Base-by-base conservation (phyloP, 495 filamentous ascomycete species). In the Haplographium delicatum region DNA sequence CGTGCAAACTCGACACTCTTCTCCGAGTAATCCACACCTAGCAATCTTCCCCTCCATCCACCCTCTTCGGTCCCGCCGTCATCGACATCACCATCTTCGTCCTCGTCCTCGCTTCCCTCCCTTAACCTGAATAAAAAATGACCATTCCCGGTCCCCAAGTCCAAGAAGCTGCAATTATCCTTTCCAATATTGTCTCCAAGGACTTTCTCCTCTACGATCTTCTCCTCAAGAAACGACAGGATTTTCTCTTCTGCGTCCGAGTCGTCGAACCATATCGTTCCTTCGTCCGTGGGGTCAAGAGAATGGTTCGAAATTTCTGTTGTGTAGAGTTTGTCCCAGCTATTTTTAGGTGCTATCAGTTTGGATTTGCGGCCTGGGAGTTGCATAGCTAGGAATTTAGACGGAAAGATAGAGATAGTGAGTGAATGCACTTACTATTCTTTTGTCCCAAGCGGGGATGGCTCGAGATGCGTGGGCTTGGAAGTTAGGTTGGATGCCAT, bases 141-240 rank as follows among this genome's bases (percentile, higher is more conserved):
- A 1, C 93, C 93, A 68, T 96, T 98, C 0, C 93, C 93, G 0
- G 89, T 96, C 1, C 93, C 93, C 0, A 97, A 61, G 57, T 83
- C 80, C 0, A 96, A 73, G 43, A 95, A 57, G 27, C 40, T 51
- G 15, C 49, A 53, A 39, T 55, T 59, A 2, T 43, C 25, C 30
- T 22, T 44, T 6, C 16, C 20, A 2, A 50, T 30, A 2, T 22
- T 33, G 0, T 19, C 24, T 10, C 46, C 51, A 11, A 54, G 43
- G 18, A 56, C 38, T 18, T 40, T n/a, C 9, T 48, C 33, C 15
- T 56, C 50, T 8, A 61, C 54, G 8, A 60, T 48, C 28, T 54
- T 47, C 35, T 44, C 20, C 1, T 41, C 25, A 23, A 88, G 78
- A 61, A 80, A 84, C 4, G 59, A 49, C 33, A 86, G 49, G 23